These are phyloP conservation scores for Toxoplasma gondii DNA, from an alignment of 169 alveolate genomes.

Conservation along the genomic window DNA sequence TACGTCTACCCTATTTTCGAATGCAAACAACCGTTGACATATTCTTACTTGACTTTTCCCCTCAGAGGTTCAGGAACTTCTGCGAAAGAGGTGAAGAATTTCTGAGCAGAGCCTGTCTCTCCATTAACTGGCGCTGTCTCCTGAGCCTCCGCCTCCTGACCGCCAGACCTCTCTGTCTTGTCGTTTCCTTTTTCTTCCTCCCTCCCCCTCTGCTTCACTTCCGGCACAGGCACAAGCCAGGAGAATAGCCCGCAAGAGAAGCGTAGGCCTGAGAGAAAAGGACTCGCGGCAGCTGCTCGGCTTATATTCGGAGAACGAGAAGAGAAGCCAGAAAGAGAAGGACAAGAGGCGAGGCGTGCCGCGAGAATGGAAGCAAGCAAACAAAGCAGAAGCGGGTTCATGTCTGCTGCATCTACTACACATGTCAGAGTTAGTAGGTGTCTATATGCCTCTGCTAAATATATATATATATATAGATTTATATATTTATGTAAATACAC, in stretches of 20 bases:
- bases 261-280: neutral
- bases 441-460: too few species aligned
- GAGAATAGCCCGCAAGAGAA: neutral
- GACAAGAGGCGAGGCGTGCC: too few species aligned
- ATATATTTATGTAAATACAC: neutral
- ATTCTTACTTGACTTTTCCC: constrained; percentile 22
- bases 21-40: neutral
- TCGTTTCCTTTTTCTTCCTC: neutral
- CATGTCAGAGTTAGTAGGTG: too few species aligned
- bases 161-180: neutral
- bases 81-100: neutral
- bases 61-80: neutral
- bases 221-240: constrained; percentile 30
- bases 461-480: too few species aligned
- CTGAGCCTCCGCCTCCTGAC: neutral
- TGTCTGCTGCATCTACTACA: too few species aligned
- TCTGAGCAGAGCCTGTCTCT: neutral
- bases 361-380: too few species aligned
- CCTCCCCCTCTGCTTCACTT: neutral
- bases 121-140: neutral
- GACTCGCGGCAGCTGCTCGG: too few species aligned
- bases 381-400: too few species aligned
- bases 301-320: too few species aligned
- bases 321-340: neutral
- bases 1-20: neutral